phyloP scores from a whole-genome alignment of 2,329 filamentous ascomycete genomes.

The Alternaria tenuissima region DNA sequence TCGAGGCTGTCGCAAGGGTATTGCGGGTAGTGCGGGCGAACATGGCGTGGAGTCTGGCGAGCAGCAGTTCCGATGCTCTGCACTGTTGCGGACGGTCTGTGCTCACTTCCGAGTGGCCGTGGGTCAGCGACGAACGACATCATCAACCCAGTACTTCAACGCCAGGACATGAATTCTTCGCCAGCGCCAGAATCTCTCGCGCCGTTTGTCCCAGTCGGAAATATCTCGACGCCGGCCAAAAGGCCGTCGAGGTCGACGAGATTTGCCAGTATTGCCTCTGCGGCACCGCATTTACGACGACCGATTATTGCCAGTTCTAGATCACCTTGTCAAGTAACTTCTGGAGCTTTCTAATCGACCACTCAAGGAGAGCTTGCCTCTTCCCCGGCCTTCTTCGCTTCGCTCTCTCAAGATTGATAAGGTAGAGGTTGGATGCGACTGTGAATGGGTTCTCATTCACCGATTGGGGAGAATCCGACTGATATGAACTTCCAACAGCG shows the following conservation, averaged over 20 bases:
- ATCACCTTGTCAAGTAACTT: constrained; percentile 6
- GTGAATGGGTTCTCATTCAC: not conserved
- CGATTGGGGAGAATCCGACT: not conserved
- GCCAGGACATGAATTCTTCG: not conserved
- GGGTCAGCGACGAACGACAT: constrained; percentile 7
- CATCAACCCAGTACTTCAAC: constrained; percentile 3
- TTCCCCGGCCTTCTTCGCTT: constrained; percentile 12
- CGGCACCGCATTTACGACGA: not conserved
- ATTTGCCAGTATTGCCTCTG: not conserved
- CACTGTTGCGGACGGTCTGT: constrained; percentile 35
- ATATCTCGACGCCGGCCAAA: not conserved
- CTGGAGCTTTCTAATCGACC: constrained; percentile 16
- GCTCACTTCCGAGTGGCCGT: constrained; percentile 34
- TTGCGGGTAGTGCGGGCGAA: constrained; percentile 32
- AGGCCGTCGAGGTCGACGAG: not conserved
- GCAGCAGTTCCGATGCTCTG: constrained; percentile 22
- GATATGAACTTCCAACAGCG: not conserved
- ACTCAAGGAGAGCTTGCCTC: constrained; percentile 15
- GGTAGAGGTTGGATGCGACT: not conserved
- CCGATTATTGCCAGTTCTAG: not conserved
- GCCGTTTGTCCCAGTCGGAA: not conserved
- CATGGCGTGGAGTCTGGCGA: constrained; percentile 40
- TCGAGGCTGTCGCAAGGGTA: constrained; percentile 30
- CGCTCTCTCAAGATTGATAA: not conserved
- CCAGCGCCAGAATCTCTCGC: constrained; percentile 11